phyloP scores from a whole-genome alignment of 371 early-diverging fungal species.

The Batrachochytrium dendrobatidis region DNA sequence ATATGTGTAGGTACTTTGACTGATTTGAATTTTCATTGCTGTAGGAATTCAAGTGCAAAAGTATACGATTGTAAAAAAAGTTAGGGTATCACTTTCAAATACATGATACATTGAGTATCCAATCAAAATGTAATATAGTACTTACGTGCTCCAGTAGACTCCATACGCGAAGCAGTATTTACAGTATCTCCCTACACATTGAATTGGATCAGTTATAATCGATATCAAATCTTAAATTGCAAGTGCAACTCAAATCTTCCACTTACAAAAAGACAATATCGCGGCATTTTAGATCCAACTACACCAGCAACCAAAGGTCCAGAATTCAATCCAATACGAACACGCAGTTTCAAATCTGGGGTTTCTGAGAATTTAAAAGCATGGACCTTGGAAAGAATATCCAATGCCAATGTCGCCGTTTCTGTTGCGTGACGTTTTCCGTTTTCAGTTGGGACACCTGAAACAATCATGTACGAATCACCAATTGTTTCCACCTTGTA shows the following conservation, averaged over 20 bases:
- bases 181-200: slow-evolving; percentile 44
- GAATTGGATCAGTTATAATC: slow-evolving; percentile 37
- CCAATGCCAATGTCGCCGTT: slow-evolving; percentile 28
- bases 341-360: slow-evolving; percentile 19
- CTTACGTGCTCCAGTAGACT: slow-evolving; percentile 22
- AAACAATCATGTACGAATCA: slow-evolving; percentile 28
- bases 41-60: not conserved
- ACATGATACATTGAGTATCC: slow-evolving; percentile 1
- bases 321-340: slow-evolving; percentile 28
- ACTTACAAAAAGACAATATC: slow-evolving; percentile 12
- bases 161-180: slow-evolving; percentile 39
- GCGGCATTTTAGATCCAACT: slow-evolving; percentile 38
- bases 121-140: not conserved
- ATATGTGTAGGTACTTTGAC: slow-evolving; percentile 14
- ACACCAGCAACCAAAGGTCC: slow-evolving; percentile 35
- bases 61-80: not conserved
- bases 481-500: slow-evolving; percentile 39
- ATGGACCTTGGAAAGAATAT: slow-evolving; percentile 15
- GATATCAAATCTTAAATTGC: not conserved
- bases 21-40: slow-evolving; percentile 27
- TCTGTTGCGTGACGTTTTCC: slow-evolving; percentile 24
- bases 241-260: not conserved
- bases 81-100: not conserved
- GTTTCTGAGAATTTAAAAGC: slow-evolving; percentile 4
- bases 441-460: slow-evolving; percentile 24